These are phyloP conservation scores for Heliosperma pusillum DNA, from an alignment of 148 eudicot species.

Conservation along the genomic window DNA sequence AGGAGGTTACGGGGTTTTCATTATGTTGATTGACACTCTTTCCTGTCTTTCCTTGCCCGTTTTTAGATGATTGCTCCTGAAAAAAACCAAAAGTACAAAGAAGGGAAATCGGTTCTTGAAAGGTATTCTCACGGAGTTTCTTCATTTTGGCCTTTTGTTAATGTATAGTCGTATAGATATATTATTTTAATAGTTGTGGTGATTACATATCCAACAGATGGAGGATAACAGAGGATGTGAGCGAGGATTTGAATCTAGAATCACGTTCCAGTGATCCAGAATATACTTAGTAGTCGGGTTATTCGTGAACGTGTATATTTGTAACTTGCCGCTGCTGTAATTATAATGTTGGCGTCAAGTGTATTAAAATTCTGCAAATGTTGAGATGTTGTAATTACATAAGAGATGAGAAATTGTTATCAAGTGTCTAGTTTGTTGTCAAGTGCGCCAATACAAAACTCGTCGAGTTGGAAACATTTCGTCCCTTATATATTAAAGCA, in stretches of 20 bases:
- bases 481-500: too few relatives aligned
- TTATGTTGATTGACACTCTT: background rate
- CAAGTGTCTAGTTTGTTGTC: too few relatives aligned
- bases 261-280: conserved; percentile 43
- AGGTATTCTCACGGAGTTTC: conserved; percentile 28
- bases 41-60: background rate
- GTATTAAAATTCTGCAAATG: background rate
- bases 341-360: conserved; percentile 10
- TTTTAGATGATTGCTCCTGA: conserved; percentile 42
- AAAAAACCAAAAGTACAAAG: conserved; percentile 48
- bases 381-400: background rate
- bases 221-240: conserved; percentile 40
- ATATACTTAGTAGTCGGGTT: conserved; percentile 23
- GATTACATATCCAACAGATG: conserved; percentile 26
- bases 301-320: conserved; percentile 15
- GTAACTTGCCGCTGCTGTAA: conserved; percentile 10
- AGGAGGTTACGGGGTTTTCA: background rate
- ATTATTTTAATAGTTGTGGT: background rate
- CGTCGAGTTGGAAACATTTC: too few relatives aligned
- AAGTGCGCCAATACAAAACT: too few relatives aligned
- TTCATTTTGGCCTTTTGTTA: background rate
- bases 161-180: background rate
- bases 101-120: conserved; percentile 63
- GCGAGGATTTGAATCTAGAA: conserved; percentile 32
- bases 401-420: background rate